Evolutionary conservation across 75 land plant species (phyloP), one percentile per base, ranked within the genome.

Genomic region (Isoetes taiwanensis): DNA sequence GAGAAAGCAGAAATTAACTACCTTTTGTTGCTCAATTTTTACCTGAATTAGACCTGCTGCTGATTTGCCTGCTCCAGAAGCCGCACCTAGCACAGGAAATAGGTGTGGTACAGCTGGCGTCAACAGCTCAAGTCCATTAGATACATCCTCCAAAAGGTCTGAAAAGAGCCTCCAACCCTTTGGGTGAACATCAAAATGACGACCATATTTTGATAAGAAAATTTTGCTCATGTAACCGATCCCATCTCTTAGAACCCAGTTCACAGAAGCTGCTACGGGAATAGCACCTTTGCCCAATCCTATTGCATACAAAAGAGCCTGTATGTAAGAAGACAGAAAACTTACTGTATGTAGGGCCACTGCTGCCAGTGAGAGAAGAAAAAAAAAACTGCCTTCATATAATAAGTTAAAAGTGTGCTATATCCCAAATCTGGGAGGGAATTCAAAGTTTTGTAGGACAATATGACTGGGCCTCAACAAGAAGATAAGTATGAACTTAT

Each of bases 231-330:
- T 61, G 41, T 94, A 94, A 20, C 99, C 99, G 55, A 94, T 81
- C 30, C 99, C 99, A 79, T 94, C 99, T 59, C 85, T 84, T 0
- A 94, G 76, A 6, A 94, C 99, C 99, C 99, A 94, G 65, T 88
- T 94, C 32, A 94, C 69, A 35, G 99, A 95, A 32, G 99, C 99
- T 54, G 96, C 99, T 25, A 90, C 82, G 5, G 99, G 99, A 64
- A 94, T 94, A 20, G 90, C 99, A 57, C 99, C 99, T 64, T 94
- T 94, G 5, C 99, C 99, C 64, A 94, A 69, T 62, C 99, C 99
- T 52, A 94, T 82, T 43, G 96, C 99, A 78, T 88, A 94, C 27
- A 94, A 79, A 53, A 94, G 72, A 39, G 96, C 78, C 98, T 93
- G 64, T 27, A 48, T 11, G 9, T 2, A 12, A 56, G 4, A 30